Evolutionary conservation across 306 rosid species (phyloP).

Genomic region (Acacia crassicarpa): DNA sequence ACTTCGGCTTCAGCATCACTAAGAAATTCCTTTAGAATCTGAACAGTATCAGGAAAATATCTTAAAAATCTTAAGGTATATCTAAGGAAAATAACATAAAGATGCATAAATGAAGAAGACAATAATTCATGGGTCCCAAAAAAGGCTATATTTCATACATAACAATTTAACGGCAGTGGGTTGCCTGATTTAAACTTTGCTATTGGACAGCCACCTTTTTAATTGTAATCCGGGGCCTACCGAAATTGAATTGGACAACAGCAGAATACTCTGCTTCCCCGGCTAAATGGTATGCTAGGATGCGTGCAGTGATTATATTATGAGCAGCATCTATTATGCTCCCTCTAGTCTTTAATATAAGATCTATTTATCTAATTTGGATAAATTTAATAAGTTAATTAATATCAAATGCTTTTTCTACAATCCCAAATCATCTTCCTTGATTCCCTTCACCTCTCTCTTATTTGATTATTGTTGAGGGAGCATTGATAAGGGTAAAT

Average conservation of each 20-base stretch:
- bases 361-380: too few relatives aligned
- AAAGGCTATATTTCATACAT: slow-evolving; percentile 5
- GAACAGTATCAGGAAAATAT: slow-evolving; percentile 27
- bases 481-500: too few relatives aligned
- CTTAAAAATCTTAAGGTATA: background rate
- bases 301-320: too few relatives aligned
- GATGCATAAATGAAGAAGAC: slow-evolving; percentile 2
- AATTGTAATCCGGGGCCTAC: background rate
- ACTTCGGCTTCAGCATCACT: slow-evolving; percentile 71
- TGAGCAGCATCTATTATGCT: too few relatives aligned
- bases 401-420: too few relatives aligned
- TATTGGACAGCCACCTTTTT: background rate
- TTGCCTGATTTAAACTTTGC: background rate
- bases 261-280: background rate
- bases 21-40: slow-evolving; percentile 78
- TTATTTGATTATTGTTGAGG: too few relatives aligned
- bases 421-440: too few relatives aligned
- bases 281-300: background rate
- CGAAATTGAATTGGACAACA: background rate
- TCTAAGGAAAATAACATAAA: slow-evolving; percentile 13
- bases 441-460: too few relatives aligned
- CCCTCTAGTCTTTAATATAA: too few relatives aligned
- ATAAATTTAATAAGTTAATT: too few relatives aligned
- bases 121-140: background rate
- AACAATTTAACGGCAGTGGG: background rate